A percentile compares a stretch with the other conserved stretches of the same genome.
These are phyloP conservation scores for Komagataea norvegica DNA, from an alignment of 1,139 yeast genomes.

Conservation along the genomic window DNA sequence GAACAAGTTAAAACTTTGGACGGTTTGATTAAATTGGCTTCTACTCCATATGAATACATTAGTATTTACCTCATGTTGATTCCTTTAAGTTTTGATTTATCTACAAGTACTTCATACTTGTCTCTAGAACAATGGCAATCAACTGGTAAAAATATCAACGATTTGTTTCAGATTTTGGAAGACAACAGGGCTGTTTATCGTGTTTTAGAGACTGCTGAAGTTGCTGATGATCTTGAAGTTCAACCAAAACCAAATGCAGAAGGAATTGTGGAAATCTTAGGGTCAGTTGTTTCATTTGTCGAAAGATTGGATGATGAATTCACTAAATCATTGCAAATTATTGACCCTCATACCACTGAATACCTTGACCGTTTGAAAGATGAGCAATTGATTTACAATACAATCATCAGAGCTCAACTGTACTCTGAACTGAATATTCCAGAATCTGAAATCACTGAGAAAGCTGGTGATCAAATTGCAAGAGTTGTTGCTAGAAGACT, in stretches of 20 bases:
- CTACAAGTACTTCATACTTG: slow-evolving; percentile 65
- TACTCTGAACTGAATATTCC: slow-evolving; percentile 69
- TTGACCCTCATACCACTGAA: slow-evolving; percentile 94
- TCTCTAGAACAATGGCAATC: slow-evolving; percentile 79
- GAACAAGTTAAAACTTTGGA: slow-evolving; percentile 78
- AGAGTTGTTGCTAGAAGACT: slow-evolving; percentile 81
- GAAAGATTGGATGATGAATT: slow-evolving; percentile 96
- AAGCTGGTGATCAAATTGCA: slow-evolving; percentile 57
- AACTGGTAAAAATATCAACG: slow-evolving; percentile 57
- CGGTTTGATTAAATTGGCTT: slow-evolving; percentile 44
- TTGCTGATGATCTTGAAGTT: slow-evolving; percentile 75
- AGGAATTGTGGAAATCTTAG: slow-evolving; percentile 73
- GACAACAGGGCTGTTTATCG: slow-evolving; percentile 52
- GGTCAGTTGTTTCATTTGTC: slow-evolving; percentile 79
- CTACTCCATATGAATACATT: slow-evolving; percentile 72
- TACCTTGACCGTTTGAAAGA: slow-evolving; percentile 88
- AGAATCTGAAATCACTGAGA: slow-evolving; percentile 33
- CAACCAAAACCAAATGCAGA: slow-evolving; percentile 62
- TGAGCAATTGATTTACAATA: slow-evolving; percentile 70
- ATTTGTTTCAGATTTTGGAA: slow-evolving; percentile 67
- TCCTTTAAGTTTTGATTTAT: slow-evolving; percentile 82
- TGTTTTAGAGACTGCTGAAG: slow-evolving; percentile 70
- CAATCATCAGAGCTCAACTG: slow-evolving; percentile 79
- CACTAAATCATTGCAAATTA: slow-evolving; percentile 76
- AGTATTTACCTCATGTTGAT: slow-evolving; percentile 76